A percentile compares a stretch with the other conserved stretches of the same genome.
Conservation (phyloP, 2,329 filamentous ascomycete species). For the Aspergillus thermomutatus region DNA sequence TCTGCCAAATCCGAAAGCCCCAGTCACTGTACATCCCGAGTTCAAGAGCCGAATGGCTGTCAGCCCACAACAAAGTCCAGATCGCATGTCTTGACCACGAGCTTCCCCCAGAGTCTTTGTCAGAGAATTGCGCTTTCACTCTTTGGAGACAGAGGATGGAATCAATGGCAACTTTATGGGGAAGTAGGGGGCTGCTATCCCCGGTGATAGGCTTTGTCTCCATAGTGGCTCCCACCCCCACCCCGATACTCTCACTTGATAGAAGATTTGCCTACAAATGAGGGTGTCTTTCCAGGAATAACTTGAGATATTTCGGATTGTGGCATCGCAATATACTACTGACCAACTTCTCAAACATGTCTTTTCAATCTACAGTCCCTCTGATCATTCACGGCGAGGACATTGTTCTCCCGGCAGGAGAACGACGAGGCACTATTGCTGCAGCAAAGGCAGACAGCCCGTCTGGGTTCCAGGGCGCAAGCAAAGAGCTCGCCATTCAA, state of each 20-base stretch:
- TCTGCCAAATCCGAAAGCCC: not conserved
- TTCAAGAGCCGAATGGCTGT: not conserved
- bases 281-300: too few relatives aligned
- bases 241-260: constrained; percentile 32
- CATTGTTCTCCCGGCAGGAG: not conserved
- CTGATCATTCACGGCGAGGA: not conserved
- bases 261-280: too few relatives aligned
- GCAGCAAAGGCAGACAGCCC: constrained; percentile 25
- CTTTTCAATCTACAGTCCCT: not conserved
- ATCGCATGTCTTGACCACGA: not conserved
- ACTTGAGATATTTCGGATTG: too few relatives aligned
- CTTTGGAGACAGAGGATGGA: too few relatives aligned
- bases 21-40: not conserved
- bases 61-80: not conserved
- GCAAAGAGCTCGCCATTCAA: constrained; percentile 2
- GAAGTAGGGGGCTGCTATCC: too few relatives aligned
- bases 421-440: not conserved
- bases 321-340: not conserved
- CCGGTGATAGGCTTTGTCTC: too few relatives aligned
- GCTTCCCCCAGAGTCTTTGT: too few relatives aligned
- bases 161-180: too few relatives aligned
- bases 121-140: too few relatives aligned
- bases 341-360: not conserved
- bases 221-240: too few relatives aligned
- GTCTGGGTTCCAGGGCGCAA: constrained; percentile 24